Base-by-base conservation (phyloP, 345 rosid genomes). In the Hibiscus syriacus region DNA sequence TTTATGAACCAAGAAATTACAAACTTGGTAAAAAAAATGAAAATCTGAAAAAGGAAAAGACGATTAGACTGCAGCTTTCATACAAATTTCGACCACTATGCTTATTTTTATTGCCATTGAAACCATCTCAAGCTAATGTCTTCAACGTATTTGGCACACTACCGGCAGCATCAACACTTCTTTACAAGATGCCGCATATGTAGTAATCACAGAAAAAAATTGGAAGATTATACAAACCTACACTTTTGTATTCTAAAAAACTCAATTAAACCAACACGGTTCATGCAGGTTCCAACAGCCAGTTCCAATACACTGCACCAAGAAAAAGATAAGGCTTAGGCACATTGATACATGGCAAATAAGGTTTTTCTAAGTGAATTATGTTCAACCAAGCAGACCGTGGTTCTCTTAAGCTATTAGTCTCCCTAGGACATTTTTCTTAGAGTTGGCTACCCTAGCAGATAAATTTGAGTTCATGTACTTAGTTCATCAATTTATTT, bases 121-220 rank as follows among this genome's bases (percentile, higher is more conserved):
- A 73, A 72, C 74, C 81, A 78, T 71, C 77, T 45, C 83, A 73
- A 26, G 59, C 71, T 22, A 23, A 49, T 61, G 69, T 59, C 80
- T 78, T 71, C 54, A 53, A 66, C 54, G 78, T 73, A 73, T 69
- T 70, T 66, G 19, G 69, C 60, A 66, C 43, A 69, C 64, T 61
- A 71, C 23, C 27, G 14, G 78, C 72, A 70, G 77, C 81, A 82
- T 77, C 81, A 54, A 57, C 61, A 60, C 75, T 73, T 38, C 79
- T 89, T 79, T 81, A 80, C 86, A 81, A 67, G 81, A 77, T 78
- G 85, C 86, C 76, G 82, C 79, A 26, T 68, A 73, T 52, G 66
- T 72, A 46, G 75, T 66, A 74, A 73, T 62, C 80, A 73, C 77
- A 67, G 10, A 17, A 20, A 67, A 77, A 75, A 62, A 6, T 60